phyloP scores from a whole-genome alignment of 176 grass and related monocot genomes.

The Metroxylon sagu region DNA sequence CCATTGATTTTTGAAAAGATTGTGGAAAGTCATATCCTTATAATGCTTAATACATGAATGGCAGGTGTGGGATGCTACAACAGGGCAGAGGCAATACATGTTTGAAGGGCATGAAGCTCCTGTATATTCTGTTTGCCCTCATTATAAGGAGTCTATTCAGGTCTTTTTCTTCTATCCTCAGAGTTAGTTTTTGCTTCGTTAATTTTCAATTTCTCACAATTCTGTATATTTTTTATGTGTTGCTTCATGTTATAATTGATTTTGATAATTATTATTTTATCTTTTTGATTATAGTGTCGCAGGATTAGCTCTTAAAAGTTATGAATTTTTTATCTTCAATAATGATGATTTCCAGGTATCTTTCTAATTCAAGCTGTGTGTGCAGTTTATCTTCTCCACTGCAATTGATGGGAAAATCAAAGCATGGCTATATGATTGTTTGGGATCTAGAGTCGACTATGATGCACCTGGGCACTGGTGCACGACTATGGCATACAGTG shows the following conservation, averaged over 20 bases:
- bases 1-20: too few relatives aligned
- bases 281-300: too few relatives aligned
- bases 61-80: constrained; percentile 96
- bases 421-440: constrained; percentile 95
- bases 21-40: neutral
- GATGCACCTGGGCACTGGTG: constrained; percentile 99
- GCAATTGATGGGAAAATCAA: constrained; percentile 99
- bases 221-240: too few relatives aligned
- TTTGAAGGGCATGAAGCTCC: constrained; percentile 98
- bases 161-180: constrained; percentile 22
- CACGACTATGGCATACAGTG: constrained; percentile 93
- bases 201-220: too few relatives aligned
- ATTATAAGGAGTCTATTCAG: constrained; percentile 98
- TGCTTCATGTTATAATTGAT: too few relatives aligned
- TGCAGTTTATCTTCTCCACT: constrained; percentile 98
- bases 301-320: too few relatives aligned
- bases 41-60: constrained; percentile 16
- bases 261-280: too few relatives aligned
- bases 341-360: neutral
- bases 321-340: neutral
- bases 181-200: too few relatives aligned
- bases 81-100: constrained; percentile 88
- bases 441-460: constrained; percentile 97
- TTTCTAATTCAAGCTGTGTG: constrained; percentile 9
- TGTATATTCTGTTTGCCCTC: constrained; percentile 96